These are phyloP conservation scores for Rosa rugosa DNA, from an alignment of 306 rosid species.

Conservation along the genomic window DNA sequence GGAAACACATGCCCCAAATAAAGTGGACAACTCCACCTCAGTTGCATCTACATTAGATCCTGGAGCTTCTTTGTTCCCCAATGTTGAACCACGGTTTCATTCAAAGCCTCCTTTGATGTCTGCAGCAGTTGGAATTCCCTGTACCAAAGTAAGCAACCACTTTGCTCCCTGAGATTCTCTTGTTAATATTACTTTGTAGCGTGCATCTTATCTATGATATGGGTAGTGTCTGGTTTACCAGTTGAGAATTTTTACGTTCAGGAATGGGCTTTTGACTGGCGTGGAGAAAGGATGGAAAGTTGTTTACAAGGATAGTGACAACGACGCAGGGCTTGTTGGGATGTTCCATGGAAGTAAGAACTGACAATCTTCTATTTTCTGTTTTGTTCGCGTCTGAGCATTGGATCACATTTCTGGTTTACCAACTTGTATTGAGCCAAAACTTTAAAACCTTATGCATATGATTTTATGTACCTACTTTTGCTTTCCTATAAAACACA, in stretches of 20 bases:
- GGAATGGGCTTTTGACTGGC: conserved; percentile 30
- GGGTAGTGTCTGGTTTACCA: conserved; percentile 21
- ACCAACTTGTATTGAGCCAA: neutral
- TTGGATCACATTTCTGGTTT: neutral
- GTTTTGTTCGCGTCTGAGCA: neutral
- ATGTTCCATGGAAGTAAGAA: conserved; percentile 25
- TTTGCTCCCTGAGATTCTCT: conserved; percentile 12
- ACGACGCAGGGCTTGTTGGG: conserved; percentile 2
- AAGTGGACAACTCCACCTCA: conserved; percentile 42
- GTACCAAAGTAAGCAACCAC: conserved; percentile 56
- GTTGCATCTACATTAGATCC: conserved; percentile 42
- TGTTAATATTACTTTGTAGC: conserved; percentile 28
- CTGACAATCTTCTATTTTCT: neutral
- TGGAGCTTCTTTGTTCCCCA: conserved; percentile 50
- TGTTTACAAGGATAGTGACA: conserved; percentile 24
- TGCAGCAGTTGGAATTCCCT: conserved; percentile 52
- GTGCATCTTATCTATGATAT: conserved; percentile 2
- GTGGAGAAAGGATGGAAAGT: conserved; percentile 32
- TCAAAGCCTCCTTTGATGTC: conserved; percentile 48
- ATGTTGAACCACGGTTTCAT: conserved; percentile 55
- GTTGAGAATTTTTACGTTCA: conserved; percentile 20
- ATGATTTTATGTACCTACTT: neutral
- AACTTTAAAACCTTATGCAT: neutral
- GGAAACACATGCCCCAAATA: conserved; percentile 43
- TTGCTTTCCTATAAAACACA: neutral